Base-by-base conservation (phyloP, 1,284 basidiomycete genomes). In the Sanghuangporus baumii region DNA sequence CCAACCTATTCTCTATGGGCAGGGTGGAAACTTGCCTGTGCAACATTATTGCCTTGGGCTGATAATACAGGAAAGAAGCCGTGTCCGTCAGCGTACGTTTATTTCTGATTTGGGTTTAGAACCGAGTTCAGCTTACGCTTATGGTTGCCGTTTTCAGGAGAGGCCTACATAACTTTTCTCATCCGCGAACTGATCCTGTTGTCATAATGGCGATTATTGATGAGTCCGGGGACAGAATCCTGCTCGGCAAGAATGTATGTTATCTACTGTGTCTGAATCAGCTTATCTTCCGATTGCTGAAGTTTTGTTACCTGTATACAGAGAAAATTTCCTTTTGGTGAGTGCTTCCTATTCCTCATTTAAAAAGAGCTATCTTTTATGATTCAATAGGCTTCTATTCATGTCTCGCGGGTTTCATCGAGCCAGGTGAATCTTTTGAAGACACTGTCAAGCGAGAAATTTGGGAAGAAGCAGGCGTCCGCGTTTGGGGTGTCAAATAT, bases 351-450 rank as follows among this genome's bases (percentile, higher is more conserved):
- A 6, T 4, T 9, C 6, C 43, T 57, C 23, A 11, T 38, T 11
- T 1, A 20, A n/a, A 3, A 11, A 9, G 16, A 16, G 11, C 26
- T 14, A 9, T 2, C 9, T 9, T 8, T 51, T 18, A 58, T 6
- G n/a, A 59, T 26, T 11, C 20, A 6, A 14, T 51, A 66, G 68
- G 79, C 51, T 89, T 91, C 74, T 96, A 94, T 75, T 95, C 93
- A 5, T 92, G 93, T 57, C 76, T 96, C 20, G 93, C 94, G 1
- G 94, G 94, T 1, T 97, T 96, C 71, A 85, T 94, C 60, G 94
- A 97, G 73, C 92, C 94, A 2, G 94, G 91, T n/a, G 95, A 97
- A 75, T 87, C 89, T 0, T 91, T 98, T 67, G 96, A 99, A 74
- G 96, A 98, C 68, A 91, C 95, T 0, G 95, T 98, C 16, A 82